A percentile compares a stretch with the other conserved stretches of the same genome.
Conservation (phyloP, 495 filamentous ascomycete genomes). For the Penicillium steckii region DNA sequence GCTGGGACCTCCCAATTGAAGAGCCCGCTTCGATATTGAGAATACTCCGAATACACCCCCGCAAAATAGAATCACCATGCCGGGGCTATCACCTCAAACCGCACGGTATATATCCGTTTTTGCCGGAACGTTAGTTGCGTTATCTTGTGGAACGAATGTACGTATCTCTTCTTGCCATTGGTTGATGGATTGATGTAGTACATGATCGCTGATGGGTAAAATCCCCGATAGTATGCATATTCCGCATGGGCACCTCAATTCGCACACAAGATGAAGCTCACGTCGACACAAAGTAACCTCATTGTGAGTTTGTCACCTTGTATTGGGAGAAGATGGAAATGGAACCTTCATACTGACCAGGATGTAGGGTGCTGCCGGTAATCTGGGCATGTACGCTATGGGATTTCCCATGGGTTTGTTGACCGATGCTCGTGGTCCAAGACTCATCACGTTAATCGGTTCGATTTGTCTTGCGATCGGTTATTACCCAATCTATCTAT, state of each 20-base stretch:
- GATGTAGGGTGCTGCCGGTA: constrained; percentile 75
- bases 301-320: constrained; percentile 66
- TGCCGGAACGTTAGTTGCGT: constrained; percentile 80
- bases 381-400: constrained; percentile 90
- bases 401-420: constrained; percentile 89
- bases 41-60: not conserved
- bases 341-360: constrained; percentile 14
- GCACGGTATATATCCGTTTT: constrained; percentile 70
- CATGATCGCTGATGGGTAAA: constrained; percentile 6
- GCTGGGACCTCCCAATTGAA: not conserved
- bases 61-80: not conserved
- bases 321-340: not conserved
- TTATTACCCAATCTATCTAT: constrained; percentile 75
- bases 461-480: constrained; percentile 67
- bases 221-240: constrained; percentile 77
- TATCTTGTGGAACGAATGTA: constrained; percentile 94
- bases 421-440: constrained; percentile 79
- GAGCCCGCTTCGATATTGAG: not conserved
- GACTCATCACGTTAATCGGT: constrained; percentile 72
- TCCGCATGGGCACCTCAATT: constrained; percentile 98
- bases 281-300: constrained; percentile 85
- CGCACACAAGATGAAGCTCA: constrained; percentile 78
- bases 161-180: constrained; percentile 25
- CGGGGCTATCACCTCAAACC: constrained; percentile 6
- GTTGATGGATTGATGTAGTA: not conserved